phyloP scores from a whole-genome alignment of 2,329 filamentous ascomycete genomes.

The Elsinoe necatrix region DNA sequence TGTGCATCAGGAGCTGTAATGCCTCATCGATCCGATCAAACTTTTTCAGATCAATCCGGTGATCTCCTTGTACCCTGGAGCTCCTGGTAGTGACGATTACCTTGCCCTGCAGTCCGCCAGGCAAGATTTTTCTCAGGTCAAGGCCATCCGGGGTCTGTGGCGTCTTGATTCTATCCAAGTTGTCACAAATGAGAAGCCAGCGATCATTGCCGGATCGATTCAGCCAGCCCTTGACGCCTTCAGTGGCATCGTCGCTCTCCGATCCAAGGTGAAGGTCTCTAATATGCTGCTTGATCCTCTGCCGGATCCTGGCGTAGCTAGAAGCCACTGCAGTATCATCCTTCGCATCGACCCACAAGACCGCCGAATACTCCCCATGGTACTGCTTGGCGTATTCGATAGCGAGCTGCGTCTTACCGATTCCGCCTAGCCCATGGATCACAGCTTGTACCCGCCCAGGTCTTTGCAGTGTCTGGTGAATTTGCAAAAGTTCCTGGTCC shows the following conservation, averaged over 20 bases:
- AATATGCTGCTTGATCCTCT: neutral
- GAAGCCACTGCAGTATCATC: neutral
- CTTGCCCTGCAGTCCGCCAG: conserved; percentile 24
- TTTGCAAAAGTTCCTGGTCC: neutral
- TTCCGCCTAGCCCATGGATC: conserved; percentile 25
- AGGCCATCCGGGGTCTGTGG: conserved; percentile 16
- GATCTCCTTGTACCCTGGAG: neutral
- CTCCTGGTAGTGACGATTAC: conserved; percentile 25
- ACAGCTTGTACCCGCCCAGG: conserved; percentile 20
- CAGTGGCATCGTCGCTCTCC: neutral
- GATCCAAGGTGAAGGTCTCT: neutral
- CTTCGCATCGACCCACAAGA: conserved; percentile 31
- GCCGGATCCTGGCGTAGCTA: neutral
- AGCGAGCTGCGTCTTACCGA: conserved; percentile 27
- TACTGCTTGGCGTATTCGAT: conserved; percentile 23
- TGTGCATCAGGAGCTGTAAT: neutral
- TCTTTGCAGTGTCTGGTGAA: neutral
- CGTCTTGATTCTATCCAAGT: conserved; percentile 24
- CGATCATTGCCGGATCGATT: conserved; percentile 22
- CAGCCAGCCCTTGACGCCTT: conserved; percentile 26
- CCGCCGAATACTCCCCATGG: conserved; percentile 22
- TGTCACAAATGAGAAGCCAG: conserved; percentile 33
- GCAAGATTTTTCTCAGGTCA: conserved; percentile 22
- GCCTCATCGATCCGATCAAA: neutral
- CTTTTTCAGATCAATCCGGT: neutral